A percentile compares a stretch with the other conserved stretches of the same genome.
phyloP scores from a whole-genome alignment of 306 rosid species.

The Alnus rubra region DNA sequence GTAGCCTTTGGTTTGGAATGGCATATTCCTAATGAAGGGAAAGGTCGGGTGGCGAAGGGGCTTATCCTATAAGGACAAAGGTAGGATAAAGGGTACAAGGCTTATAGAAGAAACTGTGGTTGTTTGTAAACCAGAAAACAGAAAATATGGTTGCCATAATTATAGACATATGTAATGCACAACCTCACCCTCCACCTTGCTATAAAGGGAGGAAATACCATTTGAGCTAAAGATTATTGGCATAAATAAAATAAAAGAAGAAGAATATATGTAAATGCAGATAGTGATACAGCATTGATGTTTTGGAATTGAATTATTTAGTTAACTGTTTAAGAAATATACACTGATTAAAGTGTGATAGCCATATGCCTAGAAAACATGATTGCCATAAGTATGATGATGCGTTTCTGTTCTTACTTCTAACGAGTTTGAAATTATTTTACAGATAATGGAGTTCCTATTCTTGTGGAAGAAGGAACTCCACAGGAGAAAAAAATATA shows the following conservation, averaged over 20 bases:
- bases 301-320: not conserved
- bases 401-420: not conserved
- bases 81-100: not conserved
- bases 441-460: constrained; percentile 90
- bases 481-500: not conserved
- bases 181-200: not conserved
- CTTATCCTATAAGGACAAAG: not conserved
- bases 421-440: constrained; percentile 31
- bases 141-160: too few species aligned
- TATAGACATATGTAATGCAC: not conserved
- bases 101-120: not conserved
- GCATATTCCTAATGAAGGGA: not conserved
- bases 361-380: not conserved
- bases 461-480: constrained; percentile 85
- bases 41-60: not conserved
- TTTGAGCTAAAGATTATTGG: too few species aligned
- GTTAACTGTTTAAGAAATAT: too few species aligned
- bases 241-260: too few species aligned
- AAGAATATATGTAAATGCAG: too few species aligned
- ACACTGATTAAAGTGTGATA: too few species aligned
- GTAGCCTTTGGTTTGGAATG: constrained; percentile 10
- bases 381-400: not conserved
- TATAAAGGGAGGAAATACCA: too few species aligned
- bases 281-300: constrained; percentile 33
- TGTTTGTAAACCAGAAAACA: too few species aligned